Conservation (phyloP, 495 filamentous ascomycete species). For the Penicillium alfredii region DNA sequence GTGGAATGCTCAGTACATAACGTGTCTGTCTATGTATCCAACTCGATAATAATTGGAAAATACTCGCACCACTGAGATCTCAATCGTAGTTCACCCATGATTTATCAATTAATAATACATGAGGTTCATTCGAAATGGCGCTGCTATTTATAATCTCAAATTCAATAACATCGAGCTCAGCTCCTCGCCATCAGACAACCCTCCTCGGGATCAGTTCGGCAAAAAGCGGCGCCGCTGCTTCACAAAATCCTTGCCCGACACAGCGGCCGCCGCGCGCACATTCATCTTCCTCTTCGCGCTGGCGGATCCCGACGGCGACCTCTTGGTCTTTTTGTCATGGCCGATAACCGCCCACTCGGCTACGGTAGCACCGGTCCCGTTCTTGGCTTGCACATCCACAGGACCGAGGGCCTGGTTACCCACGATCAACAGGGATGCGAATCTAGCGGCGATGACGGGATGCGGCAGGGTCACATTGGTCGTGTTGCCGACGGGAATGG, state of each 20-base stretch:
- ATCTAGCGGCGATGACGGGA: slow-evolving; percentile 32
- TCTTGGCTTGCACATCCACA: slow-evolving; percentile 39
- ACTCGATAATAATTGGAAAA: too few relatives aligned
- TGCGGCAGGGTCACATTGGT: slow-evolving; percentile 38
- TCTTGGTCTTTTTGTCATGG: neutral
- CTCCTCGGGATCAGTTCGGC: neutral
- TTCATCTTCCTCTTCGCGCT: slow-evolving; percentile 11
- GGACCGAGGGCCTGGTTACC: slow-evolving; percentile 41
- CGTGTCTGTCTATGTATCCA: too few relatives aligned
- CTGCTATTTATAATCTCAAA: too few relatives aligned
- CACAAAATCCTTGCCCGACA: slow-evolving; percentile 7
- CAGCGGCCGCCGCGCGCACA: slow-evolving; percentile 6
- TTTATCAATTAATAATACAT: too few relatives aligned
- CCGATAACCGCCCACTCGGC: slow-evolving; percentile 64
- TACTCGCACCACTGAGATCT: too few relatives aligned
- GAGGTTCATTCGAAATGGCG: too few relatives aligned
- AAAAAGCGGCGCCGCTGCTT: slow-evolving; percentile 7
- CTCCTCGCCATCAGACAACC: neutral
- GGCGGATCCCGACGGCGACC: slow-evolving; percentile 3
- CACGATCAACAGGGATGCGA: slow-evolving; percentile 41
- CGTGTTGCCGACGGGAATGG: slow-evolving; percentile 40
- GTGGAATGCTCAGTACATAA: too few relatives aligned
- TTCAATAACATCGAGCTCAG: neutral
- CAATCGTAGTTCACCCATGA: too few relatives aligned
- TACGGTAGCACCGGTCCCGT: slow-evolving; percentile 59